A percentile compares a stretch with the other conserved stretches of the same genome.
Evolutionary conservation across 495 filamentous ascomycete genomes (phyloP).

Genomic region (Schizothecium vesticola): DNA sequence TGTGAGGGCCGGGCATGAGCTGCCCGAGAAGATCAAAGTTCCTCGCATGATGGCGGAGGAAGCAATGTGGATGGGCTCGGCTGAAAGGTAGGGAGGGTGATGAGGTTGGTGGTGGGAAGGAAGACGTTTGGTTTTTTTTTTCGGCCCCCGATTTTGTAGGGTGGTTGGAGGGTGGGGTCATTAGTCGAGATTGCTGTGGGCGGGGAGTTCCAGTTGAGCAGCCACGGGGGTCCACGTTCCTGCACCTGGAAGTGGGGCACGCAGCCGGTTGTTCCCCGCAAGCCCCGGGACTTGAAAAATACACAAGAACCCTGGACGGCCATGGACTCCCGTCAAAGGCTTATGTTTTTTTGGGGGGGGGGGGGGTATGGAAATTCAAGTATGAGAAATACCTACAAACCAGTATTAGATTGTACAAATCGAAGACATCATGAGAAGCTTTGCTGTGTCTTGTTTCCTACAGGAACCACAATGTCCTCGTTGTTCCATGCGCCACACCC

Average conservation of each 20-base stretch:
- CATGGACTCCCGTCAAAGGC: too few relatives aligned
- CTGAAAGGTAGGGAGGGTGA: neutral
- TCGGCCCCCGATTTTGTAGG: neutral
- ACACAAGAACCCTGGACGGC: neutral
- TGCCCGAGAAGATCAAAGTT: conserved; percentile 54
- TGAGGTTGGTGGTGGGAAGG: neutral
- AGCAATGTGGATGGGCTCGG: neutral
- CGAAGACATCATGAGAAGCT: too few relatives aligned
- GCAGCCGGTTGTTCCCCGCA: neutral
- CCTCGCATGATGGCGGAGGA: conserved; percentile 43
- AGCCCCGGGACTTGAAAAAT: neutral
- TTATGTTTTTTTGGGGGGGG: too few relatives aligned
- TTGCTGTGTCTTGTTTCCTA: too few relatives aligned
- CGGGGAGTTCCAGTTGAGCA: neutral
- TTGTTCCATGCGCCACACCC: too few relatives aligned
- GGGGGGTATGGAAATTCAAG: too few relatives aligned
- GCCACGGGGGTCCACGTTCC: neutral
- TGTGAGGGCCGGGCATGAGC: conserved; percentile 51
- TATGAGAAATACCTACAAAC: neutral
- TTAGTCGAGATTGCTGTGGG: neutral
- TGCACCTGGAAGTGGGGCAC: neutral
- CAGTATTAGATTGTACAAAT: too few relatives aligned
- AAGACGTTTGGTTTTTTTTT: neutral
- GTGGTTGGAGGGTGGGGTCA: neutral
- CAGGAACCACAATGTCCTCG: too few relatives aligned